Base-by-base conservation (phyloP, 768 basidiomycete genomes). In the Macrolepiota dolichaula region DNA sequence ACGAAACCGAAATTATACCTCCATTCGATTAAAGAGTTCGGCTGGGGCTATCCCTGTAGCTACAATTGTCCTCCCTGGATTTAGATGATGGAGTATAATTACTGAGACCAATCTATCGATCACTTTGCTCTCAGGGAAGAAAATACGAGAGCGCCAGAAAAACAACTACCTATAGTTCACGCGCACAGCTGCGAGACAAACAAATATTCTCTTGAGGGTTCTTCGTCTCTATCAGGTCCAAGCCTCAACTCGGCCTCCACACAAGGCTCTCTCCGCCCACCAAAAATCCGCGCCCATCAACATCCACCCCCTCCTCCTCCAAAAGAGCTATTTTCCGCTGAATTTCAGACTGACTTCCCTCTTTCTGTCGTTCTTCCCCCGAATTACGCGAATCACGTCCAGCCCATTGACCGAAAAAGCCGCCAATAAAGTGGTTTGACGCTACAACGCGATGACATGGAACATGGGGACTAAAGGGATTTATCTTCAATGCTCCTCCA, bases 401-500 rank as follows among this genome's bases (percentile, higher is more conserved):
- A 3, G 79, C 81, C 83, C 85, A 86, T 69, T 87, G 83, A 17
- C 86, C 87, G 42, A 71, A 74, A 67, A 85, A 89, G 0, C 88
- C 88, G 2, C 87, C 88, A 12, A 89, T 75, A 57, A 78, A 86
- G 11, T 79, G 69, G 63, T 79, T 82, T 0, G 85, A 82, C 0
- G 87, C 85, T 13, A 90, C 81, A 55, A 91, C 79, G 36, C 88
- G 82, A 66, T 90, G 89, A 62, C 89, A 91, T 49, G 22, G 25
- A 27, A 49, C 19, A 32, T 29, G 51, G 22, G 25, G 19, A 47
- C 22, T 24, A 44, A 36, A 27, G 10, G 24, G 35, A 46, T 37
- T 56, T 22, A 22, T 53, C 6, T 22, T 29, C 24, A 42, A 15
- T 29, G 36, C n/a, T 10, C 42, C 42, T 44, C 42, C 42, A 44